phyloP scores from a whole-genome alignment of 1,284 basidiomycete species.

The Puccinia sorghi region DNA sequence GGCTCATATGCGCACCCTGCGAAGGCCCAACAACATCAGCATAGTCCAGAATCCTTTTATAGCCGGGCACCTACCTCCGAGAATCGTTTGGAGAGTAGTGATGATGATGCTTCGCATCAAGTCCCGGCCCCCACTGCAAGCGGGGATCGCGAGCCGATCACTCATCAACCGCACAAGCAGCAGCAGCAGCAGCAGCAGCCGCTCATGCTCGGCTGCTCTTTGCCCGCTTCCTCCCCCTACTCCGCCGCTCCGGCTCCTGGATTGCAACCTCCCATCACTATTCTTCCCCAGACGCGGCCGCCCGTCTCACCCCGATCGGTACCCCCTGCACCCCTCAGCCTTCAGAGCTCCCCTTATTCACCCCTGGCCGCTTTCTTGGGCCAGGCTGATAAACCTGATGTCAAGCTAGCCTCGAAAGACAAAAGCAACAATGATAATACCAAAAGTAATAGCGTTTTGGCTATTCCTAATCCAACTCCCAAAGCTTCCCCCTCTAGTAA shows the following conservation, averaged over 20 bases:
- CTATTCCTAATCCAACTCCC: not conserved
- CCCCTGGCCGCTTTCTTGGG: constrained; percentile 47
- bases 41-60: constrained; percentile 18
- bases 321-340: not conserved
- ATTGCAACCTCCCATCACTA: constrained; percentile 13
- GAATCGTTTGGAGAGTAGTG: constrained; percentile 16
- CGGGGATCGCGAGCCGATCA: not conserved
- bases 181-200: not conserved
- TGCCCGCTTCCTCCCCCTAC: not conserved
- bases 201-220: not conserved
- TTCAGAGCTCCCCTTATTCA: constrained; percentile 31
- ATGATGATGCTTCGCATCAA: not conserved
- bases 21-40: constrained; percentile 4
- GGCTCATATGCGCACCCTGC: constrained; percentile 34
- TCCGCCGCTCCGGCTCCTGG: not conserved
- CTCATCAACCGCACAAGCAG: not conserved
- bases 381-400: not conserved
- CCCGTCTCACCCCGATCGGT: not conserved
- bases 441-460: too few relatives aligned
- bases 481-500: constrained; percentile 2
- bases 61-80: not conserved
- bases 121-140: not conserved
- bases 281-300: not conserved
- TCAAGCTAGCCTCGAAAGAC: not conserved
- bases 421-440: too few relatives aligned